Conservation (phyloP, 75 land plant genomes). For the Selaginella moellendorffii region DNA sequence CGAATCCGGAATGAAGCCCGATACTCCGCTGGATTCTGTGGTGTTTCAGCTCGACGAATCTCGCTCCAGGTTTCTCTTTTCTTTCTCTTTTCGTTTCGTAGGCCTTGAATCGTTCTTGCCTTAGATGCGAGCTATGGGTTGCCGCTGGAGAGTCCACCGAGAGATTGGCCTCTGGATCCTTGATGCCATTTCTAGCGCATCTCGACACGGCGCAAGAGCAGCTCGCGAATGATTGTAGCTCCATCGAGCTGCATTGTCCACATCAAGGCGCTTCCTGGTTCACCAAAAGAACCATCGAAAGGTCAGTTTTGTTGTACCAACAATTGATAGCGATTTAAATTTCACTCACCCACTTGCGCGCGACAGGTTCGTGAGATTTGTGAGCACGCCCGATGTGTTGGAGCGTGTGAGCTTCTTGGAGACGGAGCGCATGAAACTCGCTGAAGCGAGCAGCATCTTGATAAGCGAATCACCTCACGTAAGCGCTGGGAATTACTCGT, state of each 20-base stretch:
- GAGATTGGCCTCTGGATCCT: slow-evolving; percentile 58
- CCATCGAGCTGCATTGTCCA: slow-evolving; percentile 47
- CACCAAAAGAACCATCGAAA: slow-evolving; percentile 72
- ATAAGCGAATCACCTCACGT: slow-evolving; percentile 27
- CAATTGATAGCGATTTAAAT: too few relatives aligned
- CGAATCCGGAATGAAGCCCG: slow-evolving; percentile 72
- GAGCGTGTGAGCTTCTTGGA: too few relatives aligned
- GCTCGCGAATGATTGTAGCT: slow-evolving; percentile 22
- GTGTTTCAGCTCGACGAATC: slow-evolving; percentile 52
- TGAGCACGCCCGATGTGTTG: slow-evolving; percentile 71
- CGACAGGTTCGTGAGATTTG: slow-evolving; percentile 83
- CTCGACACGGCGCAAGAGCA: slow-evolving; percentile 60
- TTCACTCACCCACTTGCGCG: too few relatives aligned
- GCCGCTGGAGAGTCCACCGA: slow-evolving; percentile 46
- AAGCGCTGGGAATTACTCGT: too few relatives aligned
- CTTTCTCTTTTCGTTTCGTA: too few relatives aligned
- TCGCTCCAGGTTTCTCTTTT: too few relatives aligned
- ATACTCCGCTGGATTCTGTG: slow-evolving; percentile 52
- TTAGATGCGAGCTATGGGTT: slow-evolving; percentile 68
- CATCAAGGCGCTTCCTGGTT: slow-evolving; percentile 44
- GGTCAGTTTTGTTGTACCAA: slow-evolving; percentile 30
- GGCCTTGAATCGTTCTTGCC: background rate
- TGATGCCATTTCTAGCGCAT: slow-evolving; percentile 62
- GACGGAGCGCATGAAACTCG: too few relatives aligned
- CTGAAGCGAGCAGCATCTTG: slow-evolving; percentile 51